Percentiles rank a stretch among this genome's conserved stretches.
These are phyloP conservation scores for Wickerhamiella australiensis DNA, from an alignment of 805 yeast genomes.

Conservation along the genomic window DNA sequence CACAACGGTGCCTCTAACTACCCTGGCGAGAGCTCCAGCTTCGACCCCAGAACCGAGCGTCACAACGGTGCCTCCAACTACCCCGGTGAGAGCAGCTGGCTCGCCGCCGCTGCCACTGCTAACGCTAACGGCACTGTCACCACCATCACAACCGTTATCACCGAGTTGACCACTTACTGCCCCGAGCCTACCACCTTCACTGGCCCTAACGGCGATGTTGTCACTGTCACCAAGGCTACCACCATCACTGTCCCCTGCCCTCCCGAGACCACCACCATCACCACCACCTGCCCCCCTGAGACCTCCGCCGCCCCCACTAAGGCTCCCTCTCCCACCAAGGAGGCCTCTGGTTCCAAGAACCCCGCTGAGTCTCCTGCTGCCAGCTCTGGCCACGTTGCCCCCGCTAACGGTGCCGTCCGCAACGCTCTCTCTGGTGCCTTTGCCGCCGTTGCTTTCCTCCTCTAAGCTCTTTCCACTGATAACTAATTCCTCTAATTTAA, in stretches of 20 bases:
- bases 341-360: not conserved
- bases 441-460: slow-evolving; percentile 7
- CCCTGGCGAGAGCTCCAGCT: not conserved
- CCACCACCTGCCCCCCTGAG: slow-evolving; percentile 59
- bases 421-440: not conserved
- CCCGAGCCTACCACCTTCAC: slow-evolving; percentile 53
- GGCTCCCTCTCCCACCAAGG: slow-evolving; percentile 39
- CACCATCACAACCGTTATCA: slow-evolving; percentile 17
- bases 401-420: slow-evolving; percentile 17
- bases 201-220: slow-evolving; percentile 46
- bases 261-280: slow-evolving; percentile 23
- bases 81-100: slow-evolving; percentile 4
- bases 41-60: not conserved
- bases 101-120: slow-evolving; percentile 7
- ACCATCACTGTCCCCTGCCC: slow-evolving; percentile 76
- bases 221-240: slow-evolving; percentile 58
- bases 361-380: slow-evolving; percentile 4
- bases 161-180: slow-evolving; percentile 61
- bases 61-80: not conserved
- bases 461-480: no score
- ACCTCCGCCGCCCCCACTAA: slow-evolving; percentile 42
- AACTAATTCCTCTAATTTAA: no score
- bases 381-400: slow-evolving; percentile 7
- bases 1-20: not conserved
- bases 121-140: slow-evolving; percentile 10